Base-by-base conservation (phyloP, 371 early-diverging fungal species). In the Dichotomocladium elegans region DNA sequence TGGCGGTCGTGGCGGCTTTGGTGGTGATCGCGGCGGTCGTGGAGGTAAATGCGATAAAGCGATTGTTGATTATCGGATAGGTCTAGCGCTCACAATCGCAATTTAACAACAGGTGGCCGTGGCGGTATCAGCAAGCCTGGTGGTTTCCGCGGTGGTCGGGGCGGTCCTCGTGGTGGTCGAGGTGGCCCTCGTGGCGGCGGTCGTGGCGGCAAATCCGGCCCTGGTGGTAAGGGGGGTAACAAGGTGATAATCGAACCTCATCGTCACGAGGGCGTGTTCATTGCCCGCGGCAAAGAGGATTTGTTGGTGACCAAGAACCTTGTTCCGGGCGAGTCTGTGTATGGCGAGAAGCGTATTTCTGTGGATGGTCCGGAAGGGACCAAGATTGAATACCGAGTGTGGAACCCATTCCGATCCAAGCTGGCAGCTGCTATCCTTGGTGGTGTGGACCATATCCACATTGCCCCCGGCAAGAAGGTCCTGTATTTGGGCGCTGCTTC, bases 331-430 rank as follows among this genome's bases (percentile, higher is more conserved):
- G 94, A 97, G 73, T 79, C 92, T 55, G 99, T 99, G 40, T 99
- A 99, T 72, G 96, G 96, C 52, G 99, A 99, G 80, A 99, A 99
- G 88, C 87, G 99, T 66, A 94, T 99, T 64, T 83, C 92, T 24
- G 93, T 97, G 27, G 96, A 95, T 62, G 94, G 92, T 54, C 78
- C 87, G 48, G 98, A 99, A 47, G 93, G 95, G 41, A 86, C 92
- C 70, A 99, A 99, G 85, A 88, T 90, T 42, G 99, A 99, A 83
- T 99, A 99, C 82, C 88, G 99, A 65, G 96, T 98, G 47, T 99
- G 99, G 99, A 99, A 99, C 82, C 99, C 98, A 53, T 99, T 98
- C 92, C 90, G 99, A 77, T 95, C 96, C 65, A 99, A 99, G 90
- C 74, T 99, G 33, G 99, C 99, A 53, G 99, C 99, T 60, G 99